Conservation (phyloP, 139 green algal species). For the Mesotaenium endlicherianum region DNA sequence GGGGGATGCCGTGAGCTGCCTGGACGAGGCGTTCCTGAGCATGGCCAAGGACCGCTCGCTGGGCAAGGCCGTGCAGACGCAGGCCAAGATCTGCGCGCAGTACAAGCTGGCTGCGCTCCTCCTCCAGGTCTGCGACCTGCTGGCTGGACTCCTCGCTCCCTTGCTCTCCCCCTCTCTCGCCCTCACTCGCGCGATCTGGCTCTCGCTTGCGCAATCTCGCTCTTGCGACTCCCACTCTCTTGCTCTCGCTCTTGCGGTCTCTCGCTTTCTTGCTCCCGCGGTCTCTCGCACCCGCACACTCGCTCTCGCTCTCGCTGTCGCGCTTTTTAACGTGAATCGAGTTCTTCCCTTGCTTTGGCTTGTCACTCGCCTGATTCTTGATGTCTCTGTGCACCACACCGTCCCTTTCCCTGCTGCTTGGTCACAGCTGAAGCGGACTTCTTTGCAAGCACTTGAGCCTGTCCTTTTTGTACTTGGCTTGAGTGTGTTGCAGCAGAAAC, state of each 20-base stretch:
- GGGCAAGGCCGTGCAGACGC: constrained; percentile 26
- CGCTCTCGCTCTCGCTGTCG: neutral
- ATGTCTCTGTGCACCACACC: too few relatives aligned
- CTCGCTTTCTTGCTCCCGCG: neutral
- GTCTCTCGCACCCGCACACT: neutral
- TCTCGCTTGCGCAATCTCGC: too few relatives aligned
- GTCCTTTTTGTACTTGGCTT: too few relatives aligned
- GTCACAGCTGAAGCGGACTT: too few relatives aligned
- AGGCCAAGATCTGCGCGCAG: constrained; percentile 35
- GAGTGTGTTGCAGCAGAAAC: too few relatives aligned
- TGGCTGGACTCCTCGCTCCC: neutral
- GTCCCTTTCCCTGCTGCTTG: too few relatives aligned
- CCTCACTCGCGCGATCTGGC: neutral
- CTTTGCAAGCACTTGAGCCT: too few relatives aligned
- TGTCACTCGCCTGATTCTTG: too few relatives aligned
- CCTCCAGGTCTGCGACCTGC: constrained; percentile 17
- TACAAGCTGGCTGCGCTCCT: constrained; percentile 45
- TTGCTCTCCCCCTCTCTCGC: neutral
- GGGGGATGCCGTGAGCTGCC: constrained; percentile 26
- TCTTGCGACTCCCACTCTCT: too few relatives aligned
- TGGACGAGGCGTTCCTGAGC: constrained; percentile 44
- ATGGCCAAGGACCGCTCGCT: constrained; percentile 34
- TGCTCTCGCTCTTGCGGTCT: neutral
- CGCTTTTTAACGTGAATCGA: neutral
- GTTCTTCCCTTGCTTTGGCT: neutral